Evolutionary conservation across 2,329 filamentous ascomycete genomes (phyloP), one percentile per base, ranked within the genome.

Genomic region (Fusarium odoratissimum): DNA sequence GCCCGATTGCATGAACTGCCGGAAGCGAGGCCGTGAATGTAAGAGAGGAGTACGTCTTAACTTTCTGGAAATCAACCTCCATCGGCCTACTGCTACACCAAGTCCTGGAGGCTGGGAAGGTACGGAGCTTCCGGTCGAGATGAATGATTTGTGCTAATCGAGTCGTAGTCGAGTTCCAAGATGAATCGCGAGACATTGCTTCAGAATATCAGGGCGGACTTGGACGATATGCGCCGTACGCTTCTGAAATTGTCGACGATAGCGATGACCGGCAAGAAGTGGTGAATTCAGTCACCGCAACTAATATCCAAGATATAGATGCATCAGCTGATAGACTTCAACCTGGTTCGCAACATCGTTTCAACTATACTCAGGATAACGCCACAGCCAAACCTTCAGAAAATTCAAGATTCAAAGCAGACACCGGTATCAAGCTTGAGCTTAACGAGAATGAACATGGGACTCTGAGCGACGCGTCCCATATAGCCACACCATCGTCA

Each of bases 131-230:
- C 44, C 13, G 21, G 31, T 42, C 44, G 6, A 33, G 21, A 30
- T 28, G 13, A 23, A 46, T 28, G 30, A 33, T 28, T 23, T 66
- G 46, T 69, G 45, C 64, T 76, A 48, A 77, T 44, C 19, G 6
- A 21, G 25, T 31, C 17, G 28, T 25, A 88, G 90, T 98, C 19
- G 87, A 90, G 58, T 98, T 98, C 75, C 88, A 92, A 77, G 95
- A 98, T 79, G 95, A 98, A 79, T 98, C 95, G 28, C 89, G 95
- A 35, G 88, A 93, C 51, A 97, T 98, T 80, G 95, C 95, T 11
- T 95, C 93, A 2, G 95, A 97, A 80, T 98, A 98, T 80, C 87
- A 89, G 59, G 95, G 94, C 8, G 95, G 95, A 0, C 83, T 91
- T 30, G 89, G 90, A 72, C 90, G 90, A 70, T 98, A 98, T 81